These are phyloP conservation scores for Codiaeum variegatum DNA, from an alignment of 441 rosid genomes.

Conservation along the genomic window DNA sequence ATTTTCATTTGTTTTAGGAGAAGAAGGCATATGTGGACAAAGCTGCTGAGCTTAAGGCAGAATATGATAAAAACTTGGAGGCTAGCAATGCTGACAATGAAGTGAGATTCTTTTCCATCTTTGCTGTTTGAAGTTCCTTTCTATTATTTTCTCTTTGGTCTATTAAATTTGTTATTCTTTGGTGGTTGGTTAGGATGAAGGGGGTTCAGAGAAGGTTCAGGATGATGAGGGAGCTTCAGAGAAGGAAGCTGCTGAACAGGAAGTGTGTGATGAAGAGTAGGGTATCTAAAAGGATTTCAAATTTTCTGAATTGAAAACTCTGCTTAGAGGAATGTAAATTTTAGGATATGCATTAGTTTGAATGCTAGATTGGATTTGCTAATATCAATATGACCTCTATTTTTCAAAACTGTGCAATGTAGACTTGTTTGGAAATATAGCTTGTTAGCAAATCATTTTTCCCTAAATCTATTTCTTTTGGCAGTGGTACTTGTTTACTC, in stretches of 20 bases:
- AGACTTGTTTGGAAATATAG: background rate
- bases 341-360: conserved; percentile 15
- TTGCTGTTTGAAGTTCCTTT: background rate
- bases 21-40: conserved; percentile 66
- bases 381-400: background rate
- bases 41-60: conserved; percentile 73
- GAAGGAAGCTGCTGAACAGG: conserved; percentile 29
- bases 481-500: conserved; percentile 1
- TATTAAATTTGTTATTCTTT: background rate
- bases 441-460: conserved; percentile 1
- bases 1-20: conserved; percentile 40
- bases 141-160: background rate
- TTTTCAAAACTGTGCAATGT: background rate
- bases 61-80: conserved; percentile 44
- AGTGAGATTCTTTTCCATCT: conserved; percentile 28
- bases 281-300: background rate
- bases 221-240: conserved; percentile 33
- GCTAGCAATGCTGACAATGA: conserved; percentile 35
- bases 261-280: conserved; percentile 23
- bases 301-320: background rate
- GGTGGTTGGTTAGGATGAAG: conserved; percentile 4
- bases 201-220: conserved; percentile 23
- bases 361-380: background rate
- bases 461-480: background rate
- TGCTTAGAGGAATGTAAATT: conserved; percentile 32